Base-by-base conservation (phyloP, 2,329 filamentous ascomycete genomes). In the Plenodomus lindquistii region DNA sequence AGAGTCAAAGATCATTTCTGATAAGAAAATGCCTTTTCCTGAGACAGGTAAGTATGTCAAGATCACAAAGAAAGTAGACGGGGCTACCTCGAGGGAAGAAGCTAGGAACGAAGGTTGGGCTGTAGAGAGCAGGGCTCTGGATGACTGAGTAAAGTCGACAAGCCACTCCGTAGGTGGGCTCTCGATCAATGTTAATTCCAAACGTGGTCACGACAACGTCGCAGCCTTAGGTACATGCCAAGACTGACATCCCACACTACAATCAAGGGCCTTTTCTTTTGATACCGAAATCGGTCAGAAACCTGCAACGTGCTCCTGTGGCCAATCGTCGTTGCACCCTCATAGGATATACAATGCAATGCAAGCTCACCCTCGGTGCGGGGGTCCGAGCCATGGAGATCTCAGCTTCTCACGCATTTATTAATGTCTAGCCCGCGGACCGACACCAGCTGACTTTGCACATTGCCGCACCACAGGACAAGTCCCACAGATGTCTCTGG, bases 41-140 rank as follows among this genome's bases (percentile, higher is more conserved):
- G 48, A 57, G 20, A 59, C 59, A 4, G 57, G 53, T 1, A 60
- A 57, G 39, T 60, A 60, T 36, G 54, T 59, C 15, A 60, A 60
- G 44, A 49, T 60, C 16, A 57, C 45, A n/a, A 59, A 44, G 19
- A 22, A 27, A 19, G 9, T 36, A 27, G 24, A 21, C 20, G 50
- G 43, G 24, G 40, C 16, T 37, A 10, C 27, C 4, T 22, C 17
- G 7, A 18, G 36, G 13, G 20, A 47, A 27, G 38, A 37, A 15
- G n/a, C 21, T 11, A 37, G 17, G 6, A 39, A 22, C 15, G 37
- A 40, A 6, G 35, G 20, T 9, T 46, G 46, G 46, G 42, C 22
- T 21, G 47, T 52, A 29, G 13, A 52, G 57, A 37, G 49, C 48
- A 18, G 31, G 31, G 16, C 24, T 52, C 11, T 50, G 37, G 44